Conservation (phyloP, 2,329 filamentous ascomycete genomes). For the Arthrobotrys musiformis region DNA sequence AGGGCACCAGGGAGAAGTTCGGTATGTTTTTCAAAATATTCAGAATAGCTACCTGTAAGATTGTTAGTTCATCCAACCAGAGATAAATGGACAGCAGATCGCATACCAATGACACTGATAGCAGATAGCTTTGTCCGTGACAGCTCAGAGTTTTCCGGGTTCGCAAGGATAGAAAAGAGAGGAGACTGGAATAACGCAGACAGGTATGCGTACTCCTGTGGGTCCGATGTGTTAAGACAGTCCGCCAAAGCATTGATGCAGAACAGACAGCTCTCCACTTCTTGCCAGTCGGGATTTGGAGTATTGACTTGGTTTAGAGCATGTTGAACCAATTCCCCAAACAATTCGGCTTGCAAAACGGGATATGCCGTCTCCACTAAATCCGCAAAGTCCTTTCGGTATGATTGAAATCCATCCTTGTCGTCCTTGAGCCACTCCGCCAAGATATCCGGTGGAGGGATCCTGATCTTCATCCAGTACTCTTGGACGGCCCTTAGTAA, state of each 20-base stretch:
- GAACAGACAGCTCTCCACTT: conserved; percentile 68
- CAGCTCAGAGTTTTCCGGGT: conserved; percentile 59
- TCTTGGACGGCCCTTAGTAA: conserved; percentile 74
- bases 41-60: conserved; percentile 71
- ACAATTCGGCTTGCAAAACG: conserved; percentile 65
- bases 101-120: conserved; percentile 70
- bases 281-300: conserved; percentile 64
- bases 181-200: conserved; percentile 67
- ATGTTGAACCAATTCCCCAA: conserved; percentile 66
- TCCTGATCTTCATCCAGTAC: conserved; percentile 76
- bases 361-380: conserved; percentile 78
- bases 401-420: conserved; percentile 74
- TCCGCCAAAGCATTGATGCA: conserved; percentile 61
- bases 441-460: conserved; percentile 71
- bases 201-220: conserved; percentile 59
- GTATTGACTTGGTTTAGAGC: conserved; percentile 60
- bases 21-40: conserved; percentile 78
- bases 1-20: conserved; percentile 76
- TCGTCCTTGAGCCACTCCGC: conserved; percentile 77
- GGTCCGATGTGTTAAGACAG: conserved; percentile 59
- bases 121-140: conserved; percentile 59
- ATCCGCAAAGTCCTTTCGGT: conserved; percentile 81
- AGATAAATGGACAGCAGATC: not conserved
- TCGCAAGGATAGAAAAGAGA: conserved; percentile 70
- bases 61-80: not conserved